Percentiles rank a stretch among this genome's conserved stretches.
These are phyloP conservation scores for Oemleria cerasiformis DNA, from an alignment of 306 rosid species.

Conservation along the genomic window DNA sequence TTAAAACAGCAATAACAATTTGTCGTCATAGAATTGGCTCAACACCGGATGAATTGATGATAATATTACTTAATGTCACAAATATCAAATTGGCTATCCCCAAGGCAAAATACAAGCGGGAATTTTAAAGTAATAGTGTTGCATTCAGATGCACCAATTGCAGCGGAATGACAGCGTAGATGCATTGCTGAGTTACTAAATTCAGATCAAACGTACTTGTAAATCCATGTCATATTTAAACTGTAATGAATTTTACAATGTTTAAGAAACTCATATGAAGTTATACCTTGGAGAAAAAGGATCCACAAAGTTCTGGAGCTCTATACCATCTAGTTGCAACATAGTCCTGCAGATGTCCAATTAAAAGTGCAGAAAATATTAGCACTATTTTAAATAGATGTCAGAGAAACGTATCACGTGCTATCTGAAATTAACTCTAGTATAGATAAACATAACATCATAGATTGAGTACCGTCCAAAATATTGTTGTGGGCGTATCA, in stretches of 20 bases:
- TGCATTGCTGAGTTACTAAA: not conserved
- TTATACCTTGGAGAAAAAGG: constrained; percentile 89
- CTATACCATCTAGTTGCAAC: constrained; percentile 99
- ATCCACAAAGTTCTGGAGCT: constrained; percentile 98
- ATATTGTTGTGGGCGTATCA: constrained; percentile 83
- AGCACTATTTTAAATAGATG: constrained; percentile 14
- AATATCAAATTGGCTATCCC: not conserved
- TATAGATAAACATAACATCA: not conserved
- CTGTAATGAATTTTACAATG: not conserved
- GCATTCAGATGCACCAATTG: constrained; percentile 1
- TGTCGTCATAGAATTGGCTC: not conserved
- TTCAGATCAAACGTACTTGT: constrained; percentile 22
- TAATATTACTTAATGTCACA: not conserved
- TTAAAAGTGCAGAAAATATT: constrained; percentile 18
- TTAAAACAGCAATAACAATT: not conserved
- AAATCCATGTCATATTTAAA: not conserved
- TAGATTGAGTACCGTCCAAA: constrained; percentile 78
- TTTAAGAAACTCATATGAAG: constrained; percentile 22
- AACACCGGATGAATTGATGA: not conserved
- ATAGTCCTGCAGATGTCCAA: constrained; percentile 61
- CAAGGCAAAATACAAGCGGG: not conserved
- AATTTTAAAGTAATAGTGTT: not conserved
- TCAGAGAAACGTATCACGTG: not conserved
- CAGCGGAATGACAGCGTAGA: not conserved
- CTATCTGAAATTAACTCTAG: constrained; percentile 7